Conservation (phyloP, 352 stramenopile species). For the Globisporangium abappressorium region DNA sequence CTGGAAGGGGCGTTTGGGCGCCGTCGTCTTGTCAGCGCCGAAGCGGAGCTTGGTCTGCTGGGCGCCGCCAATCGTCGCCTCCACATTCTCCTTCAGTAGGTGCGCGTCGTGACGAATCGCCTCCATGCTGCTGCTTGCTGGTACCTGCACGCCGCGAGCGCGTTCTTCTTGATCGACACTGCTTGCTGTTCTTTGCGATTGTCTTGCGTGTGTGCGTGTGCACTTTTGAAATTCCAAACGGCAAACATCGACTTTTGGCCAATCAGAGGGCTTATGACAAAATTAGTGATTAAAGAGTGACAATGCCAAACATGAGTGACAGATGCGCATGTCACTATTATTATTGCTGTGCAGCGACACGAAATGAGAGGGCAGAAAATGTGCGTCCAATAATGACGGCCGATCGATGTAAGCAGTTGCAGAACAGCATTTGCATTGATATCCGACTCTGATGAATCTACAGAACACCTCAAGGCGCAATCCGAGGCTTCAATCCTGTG, state of each 20-base stretch:
- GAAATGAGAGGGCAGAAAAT: not conserved
- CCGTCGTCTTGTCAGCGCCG: constrained; percentile 15
- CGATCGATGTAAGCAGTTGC: not conserved
- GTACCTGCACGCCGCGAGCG: not conserved
- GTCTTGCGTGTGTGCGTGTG: constrained; percentile 1
- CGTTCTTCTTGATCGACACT: not conserved
- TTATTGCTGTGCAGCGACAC: not conserved
- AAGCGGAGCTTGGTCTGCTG: constrained; percentile 27
- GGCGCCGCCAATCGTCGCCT: constrained; percentile 21
- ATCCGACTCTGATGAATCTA: not conserved
- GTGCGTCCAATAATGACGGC: not conserved
- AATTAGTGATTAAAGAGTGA: not conserved
- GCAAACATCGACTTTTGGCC: not conserved
- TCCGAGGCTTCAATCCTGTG: not conserved
- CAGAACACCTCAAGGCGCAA: no score
- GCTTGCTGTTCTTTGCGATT: constrained; percentile 10
- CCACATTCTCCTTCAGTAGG: constrained; percentile 76
- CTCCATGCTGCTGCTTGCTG: constrained; percentile 38
- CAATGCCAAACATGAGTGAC: not conserved
- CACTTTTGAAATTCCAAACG: constrained; percentile 37
- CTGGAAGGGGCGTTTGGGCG: constrained; percentile 33
- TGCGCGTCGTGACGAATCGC: constrained; percentile 29
- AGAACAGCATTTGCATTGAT: not conserved
- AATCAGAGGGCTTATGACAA: not conserved
- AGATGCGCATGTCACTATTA: not conserved